phyloP scores from a whole-genome alignment of 1,284 basidiomycete species.

The Cryptococcus sp. region DNA sequence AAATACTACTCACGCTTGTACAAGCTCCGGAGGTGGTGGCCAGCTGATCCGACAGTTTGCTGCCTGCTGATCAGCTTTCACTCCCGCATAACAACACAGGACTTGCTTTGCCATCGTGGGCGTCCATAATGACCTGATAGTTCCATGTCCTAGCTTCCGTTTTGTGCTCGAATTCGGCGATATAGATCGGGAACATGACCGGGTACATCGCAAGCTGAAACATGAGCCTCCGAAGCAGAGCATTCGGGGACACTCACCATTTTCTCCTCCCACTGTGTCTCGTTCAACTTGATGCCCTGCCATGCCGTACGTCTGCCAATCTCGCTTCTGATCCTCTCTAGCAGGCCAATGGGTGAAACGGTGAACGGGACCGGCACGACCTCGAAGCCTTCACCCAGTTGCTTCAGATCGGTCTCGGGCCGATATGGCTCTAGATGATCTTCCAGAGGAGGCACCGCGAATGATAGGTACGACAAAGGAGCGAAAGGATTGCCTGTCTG shows the following conservation, averaged over 20 bases:
- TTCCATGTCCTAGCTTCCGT: constrained; percentile 19
- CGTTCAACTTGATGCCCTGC: constrained; percentile 24
- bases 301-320: constrained; percentile 19
- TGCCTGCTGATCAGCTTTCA: constrained; percentile 19
- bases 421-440: constrained; percentile 30
- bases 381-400: constrained; percentile 65
- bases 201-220: constrained; percentile 43
- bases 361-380: constrained; percentile 55
- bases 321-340: constrained; percentile 22
- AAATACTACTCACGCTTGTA: constrained; percentile 16
- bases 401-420: constrained; percentile 47
- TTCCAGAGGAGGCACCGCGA: constrained; percentile 32
- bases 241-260: constrained; percentile 25
- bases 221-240: not conserved
- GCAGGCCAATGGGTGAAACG: constrained; percentile 33
- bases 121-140: constrained; percentile 41
- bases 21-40: constrained; percentile 28
- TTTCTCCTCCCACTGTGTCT: constrained; percentile 28
- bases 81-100: not conserved
- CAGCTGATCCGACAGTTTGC: constrained; percentile 30
- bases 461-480: constrained; percentile 44
- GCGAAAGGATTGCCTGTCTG: constrained; percentile 43
- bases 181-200: constrained; percentile 44
- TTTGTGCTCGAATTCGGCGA: constrained; percentile 40
- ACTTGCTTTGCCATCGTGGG: constrained; percentile 29